Evolutionary conservation across 768 basidiomycete genomes (phyloP), one percentile per base, ranked within the genome.

Genomic region (Pholiota conissans): DNA sequence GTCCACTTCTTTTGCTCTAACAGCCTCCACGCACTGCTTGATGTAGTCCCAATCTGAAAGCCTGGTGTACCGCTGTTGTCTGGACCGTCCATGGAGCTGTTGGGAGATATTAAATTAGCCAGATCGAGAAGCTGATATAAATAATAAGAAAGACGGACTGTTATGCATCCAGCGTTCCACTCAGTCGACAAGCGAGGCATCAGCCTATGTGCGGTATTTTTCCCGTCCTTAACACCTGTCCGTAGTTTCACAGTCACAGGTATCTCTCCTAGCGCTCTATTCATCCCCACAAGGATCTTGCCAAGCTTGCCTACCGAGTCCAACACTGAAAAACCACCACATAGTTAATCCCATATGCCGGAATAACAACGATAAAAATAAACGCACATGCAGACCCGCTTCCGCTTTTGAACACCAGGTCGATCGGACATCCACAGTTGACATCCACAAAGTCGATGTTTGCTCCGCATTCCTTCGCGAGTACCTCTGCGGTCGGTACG

Each of bases 351-450:
- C 20, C n/a, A n/a, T n/a, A n/a, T n/a, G n/a, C n/a, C n/a, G n/a
- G n/a, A n/a, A n/a, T n/a, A n/a, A n/a, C n/a, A n/a, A n/a, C n/a
- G n/a, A n/a, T n/a, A n/a, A n/a, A 47, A 49, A 8, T 42, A 40
- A 9, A 86, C 90, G 50, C 65, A 95, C 94, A 71, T 26, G 95
- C 95, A 56, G 90, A 91, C 0, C 95, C 95, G 55, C 93, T 94
- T 3, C 95, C 95, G 13, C 84, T 82, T 65, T 90, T 90, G 75
- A 95, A 97, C 1, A 99, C 92, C 40, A 98, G 76, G 71, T 99
- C 97, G 63, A 98, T 98, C 3, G 97, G 97, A 71, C 97, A 98
- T 6, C 95, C 95, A 71, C 93, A 92, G 67, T 99, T 99, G 61
- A 98, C 74, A 67, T 99, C 95, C 1, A 95, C 91, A 65, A 97